Conservation (phyloP, 768 basidiomycete genomes). For the Ephemerocybe angulata region DNA sequence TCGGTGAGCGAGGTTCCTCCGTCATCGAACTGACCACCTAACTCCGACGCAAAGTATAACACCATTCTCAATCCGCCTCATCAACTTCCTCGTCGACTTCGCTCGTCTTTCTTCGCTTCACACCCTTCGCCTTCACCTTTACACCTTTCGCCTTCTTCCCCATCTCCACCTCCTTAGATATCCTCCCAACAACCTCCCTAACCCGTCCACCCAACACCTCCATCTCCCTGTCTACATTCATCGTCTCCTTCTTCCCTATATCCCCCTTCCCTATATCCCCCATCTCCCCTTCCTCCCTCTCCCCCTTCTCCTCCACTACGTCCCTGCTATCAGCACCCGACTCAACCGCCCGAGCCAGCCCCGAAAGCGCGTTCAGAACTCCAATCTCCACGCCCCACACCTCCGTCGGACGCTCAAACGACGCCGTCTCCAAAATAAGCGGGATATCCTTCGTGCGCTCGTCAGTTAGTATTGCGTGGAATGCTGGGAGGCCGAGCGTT, state of each 20-base stretch:
- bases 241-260: not conserved
- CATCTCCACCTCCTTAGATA: too few relatives aligned
- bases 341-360: not conserved
- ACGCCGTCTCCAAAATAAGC: constrained; percentile 79
- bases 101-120: too few relatives aligned
- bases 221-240: not conserved
- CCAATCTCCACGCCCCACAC: constrained; percentile 76
- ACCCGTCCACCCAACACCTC: too few relatives aligned
- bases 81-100: too few relatives aligned
- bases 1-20: too few relatives aligned
- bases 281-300: not conserved
- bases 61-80: too few relatives aligned
- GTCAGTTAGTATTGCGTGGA: constrained; percentile 66
- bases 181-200: too few relatives aligned
- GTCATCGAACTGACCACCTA: too few relatives aligned
- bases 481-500: constrained; percentile 57
- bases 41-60: too few relatives aligned
- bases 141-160: too few relatives aligned
- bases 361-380: constrained; percentile 47
- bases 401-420: constrained; percentile 53
- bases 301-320: not conserved
- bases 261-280: not conserved
- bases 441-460: constrained; percentile 66
- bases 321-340: not conserved
- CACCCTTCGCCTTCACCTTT: too few relatives aligned